Base-by-base conservation (phyloP, 2,329 filamentous ascomycete species). In the Penicillium concentricum region DNA sequence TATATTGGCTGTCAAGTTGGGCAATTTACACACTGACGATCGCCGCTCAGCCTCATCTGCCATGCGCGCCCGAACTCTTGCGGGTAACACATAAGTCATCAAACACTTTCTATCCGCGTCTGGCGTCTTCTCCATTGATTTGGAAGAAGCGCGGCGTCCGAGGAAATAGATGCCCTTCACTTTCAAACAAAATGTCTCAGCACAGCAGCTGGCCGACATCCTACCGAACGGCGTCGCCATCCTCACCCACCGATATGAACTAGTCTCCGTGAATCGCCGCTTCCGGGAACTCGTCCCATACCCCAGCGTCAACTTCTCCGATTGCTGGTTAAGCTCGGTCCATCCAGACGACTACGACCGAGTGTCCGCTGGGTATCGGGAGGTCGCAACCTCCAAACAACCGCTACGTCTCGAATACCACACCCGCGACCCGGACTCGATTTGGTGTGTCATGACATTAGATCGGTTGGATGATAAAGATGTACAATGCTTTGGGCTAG, bases 191-290 rank as follows among this genome's bases (percentile, higher is more conserved):
- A 52, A 56, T 28, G 39, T 55, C 18, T 61, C 66, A 8, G 67
- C 67, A 13, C 62, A 70, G 38, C 57, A 69, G 50, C 62, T 70
- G 41, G 67, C 64, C n/a, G 64, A 70, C 47, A 60, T 67, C 1
- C 50, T 69, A 4, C 68, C 68, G 6, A 61, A 50, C 34, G 65
- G 65, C 5, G 26, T 69, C 18, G 66, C 62, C 1, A 60, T 70
- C 22, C 47, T 69, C 37, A 61, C 63, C 46, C 34, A 60, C 18
- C 41, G 42, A 46, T 61, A 69, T 30, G 51, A 64, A 26, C 30
- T 53, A 5, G 47, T 67, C 13, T 68, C 63, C 18, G 44, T 54
- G 7, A 70, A 68, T 37, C 54, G 57, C 2, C 62, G 61, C 1
- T 69, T 70, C 46, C 56, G 56, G 5, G 55, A 63, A 12, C 49